phyloP scores from a whole-genome alignment of 2,329 filamentous ascomycete genomes.

The Pestalotiopsis sp. region DNA sequence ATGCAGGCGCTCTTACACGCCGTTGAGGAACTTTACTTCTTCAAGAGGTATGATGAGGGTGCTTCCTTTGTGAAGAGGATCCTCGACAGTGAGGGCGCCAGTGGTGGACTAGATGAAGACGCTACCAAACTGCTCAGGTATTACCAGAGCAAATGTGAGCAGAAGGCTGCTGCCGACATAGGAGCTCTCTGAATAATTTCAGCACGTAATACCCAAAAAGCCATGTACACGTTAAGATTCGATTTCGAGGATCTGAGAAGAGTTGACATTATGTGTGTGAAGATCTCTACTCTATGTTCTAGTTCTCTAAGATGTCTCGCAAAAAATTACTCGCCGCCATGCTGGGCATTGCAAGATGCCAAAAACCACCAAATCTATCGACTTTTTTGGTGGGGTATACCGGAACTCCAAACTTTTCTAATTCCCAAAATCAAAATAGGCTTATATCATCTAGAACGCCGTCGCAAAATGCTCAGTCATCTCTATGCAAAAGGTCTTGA shows the following conservation, averaged over 20 bases:
- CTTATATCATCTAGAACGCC: conserved; percentile 21
- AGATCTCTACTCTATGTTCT: conserved; percentile 12
- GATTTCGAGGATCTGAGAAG: neutral
- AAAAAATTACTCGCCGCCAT: neutral
- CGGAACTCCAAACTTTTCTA: conserved; percentile 35
- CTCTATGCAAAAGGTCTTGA: conserved; percentile 2
- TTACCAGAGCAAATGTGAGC: conserved; percentile 45
- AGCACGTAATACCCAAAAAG: neutral
- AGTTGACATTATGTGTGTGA: conserved; percentile 13
- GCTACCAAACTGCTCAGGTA: conserved; percentile 38
- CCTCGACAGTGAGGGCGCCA: conserved; percentile 28
- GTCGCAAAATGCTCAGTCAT: conserved; percentile 19
- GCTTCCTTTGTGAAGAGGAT: conserved; percentile 40
- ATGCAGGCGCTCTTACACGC: conserved; percentile 56
- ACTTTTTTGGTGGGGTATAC: conserved; percentile 26
- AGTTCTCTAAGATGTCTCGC: neutral
- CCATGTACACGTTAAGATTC: neutral
- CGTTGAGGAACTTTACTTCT: conserved; percentile 60
- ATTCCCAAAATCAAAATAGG: conserved; percentile 5
- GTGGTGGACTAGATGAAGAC: conserved; percentile 43
- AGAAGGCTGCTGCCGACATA: conserved; percentile 25
- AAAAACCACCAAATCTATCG: neutral
- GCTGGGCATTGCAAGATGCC: neutral
- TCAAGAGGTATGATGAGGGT: conserved; percentile 47
- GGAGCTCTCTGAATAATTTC: neutral